Base-by-base conservation (phyloP, 331 rosid genomes). In the Telfairia occidentalis region DNA sequence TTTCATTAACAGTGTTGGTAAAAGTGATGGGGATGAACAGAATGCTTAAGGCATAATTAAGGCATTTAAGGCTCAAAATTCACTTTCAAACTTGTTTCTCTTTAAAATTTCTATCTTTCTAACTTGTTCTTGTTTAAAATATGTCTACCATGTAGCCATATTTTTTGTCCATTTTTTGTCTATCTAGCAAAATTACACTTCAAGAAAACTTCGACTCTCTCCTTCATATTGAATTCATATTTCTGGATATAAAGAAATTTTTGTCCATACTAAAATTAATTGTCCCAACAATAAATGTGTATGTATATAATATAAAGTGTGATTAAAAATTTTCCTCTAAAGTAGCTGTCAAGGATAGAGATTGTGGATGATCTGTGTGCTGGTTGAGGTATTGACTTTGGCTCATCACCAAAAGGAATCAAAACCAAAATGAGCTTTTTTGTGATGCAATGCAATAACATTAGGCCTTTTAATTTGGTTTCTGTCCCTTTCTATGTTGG, bases 401-500 rank as follows among this genome's bases (percentile, higher is more conserved):
- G 43, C 8, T 40, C 3, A 63, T 18, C 15, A 61, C 3, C 28
- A 61, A 34, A 63, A 34, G 28, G 46, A 63, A 63, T 34, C 42
- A 63, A 63, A 30, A 18, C 10, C 70, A 24, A 63, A 63, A 18
- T 34, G 15, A 63, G 29, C 46, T 19, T 65, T 65, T 38, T 66
- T 1, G 73, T 66, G 32, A 66, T 19, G n/a, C 15, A 65, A 38
- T 63, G 5, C 26, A 35, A n/a, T n/a, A n/a, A 69, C 54, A 43
- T 23, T 40, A 66, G 23, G 43, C 6, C 54, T 35, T 69, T 69
- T 26, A 43, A 43, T 69, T 42, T 69, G 74, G 55, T 69, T 67
- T 69, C 34, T 69, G 74, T 69, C 74, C 0, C 38, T 69, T 43
- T 66, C 73, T 66, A 21, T 40, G 35, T 23, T 66, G 73, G 50